Evolutionary conservation across 78 protist genomes (phyloP).

Genomic region (Dictyostelium brefeldianum): DNA sequence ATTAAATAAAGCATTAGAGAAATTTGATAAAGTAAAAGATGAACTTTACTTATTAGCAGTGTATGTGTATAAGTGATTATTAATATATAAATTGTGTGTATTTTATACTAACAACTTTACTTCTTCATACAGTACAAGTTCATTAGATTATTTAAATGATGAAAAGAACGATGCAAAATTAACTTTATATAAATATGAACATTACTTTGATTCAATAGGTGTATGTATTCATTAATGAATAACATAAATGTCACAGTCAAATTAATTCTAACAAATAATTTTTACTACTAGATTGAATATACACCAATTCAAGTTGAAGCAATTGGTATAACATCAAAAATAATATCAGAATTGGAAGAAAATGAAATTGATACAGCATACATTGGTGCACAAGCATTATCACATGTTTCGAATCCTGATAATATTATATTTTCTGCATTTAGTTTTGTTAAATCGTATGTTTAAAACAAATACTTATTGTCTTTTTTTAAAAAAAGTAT

Average conservation of each 20-base stretch:
- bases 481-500: neutral
- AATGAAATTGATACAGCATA: conserved; percentile 69
- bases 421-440: conserved; percentile 43
- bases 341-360: conserved; percentile 36
- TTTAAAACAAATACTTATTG: neutral
- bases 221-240: neutral
- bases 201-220: conserved; percentile 46
- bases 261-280: neutral
- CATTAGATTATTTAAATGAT: conserved; percentile 72
- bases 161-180: conserved; percentile 73
- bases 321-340: conserved; percentile 11
- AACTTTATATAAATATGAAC: conserved; percentile 59
- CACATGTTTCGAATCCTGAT: conserved; percentile 41
- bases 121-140: conserved; percentile 15
- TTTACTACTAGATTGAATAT: conserved; percentile 28
- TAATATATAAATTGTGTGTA: neutral
- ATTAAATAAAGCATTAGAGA: conserved; percentile 25
- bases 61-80: neutral
- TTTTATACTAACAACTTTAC: neutral
- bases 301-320: conserved; percentile 44
- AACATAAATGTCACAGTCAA: no score
- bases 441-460: conserved; percentile 34
- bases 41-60: conserved; percentile 62
- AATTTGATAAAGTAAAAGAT: conserved; percentile 55
- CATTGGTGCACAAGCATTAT: conserved; percentile 44